phyloP scores from a whole-genome alignment of 495 filamentous ascomycete genomes.

The Pyrenula aspistea region DNA sequence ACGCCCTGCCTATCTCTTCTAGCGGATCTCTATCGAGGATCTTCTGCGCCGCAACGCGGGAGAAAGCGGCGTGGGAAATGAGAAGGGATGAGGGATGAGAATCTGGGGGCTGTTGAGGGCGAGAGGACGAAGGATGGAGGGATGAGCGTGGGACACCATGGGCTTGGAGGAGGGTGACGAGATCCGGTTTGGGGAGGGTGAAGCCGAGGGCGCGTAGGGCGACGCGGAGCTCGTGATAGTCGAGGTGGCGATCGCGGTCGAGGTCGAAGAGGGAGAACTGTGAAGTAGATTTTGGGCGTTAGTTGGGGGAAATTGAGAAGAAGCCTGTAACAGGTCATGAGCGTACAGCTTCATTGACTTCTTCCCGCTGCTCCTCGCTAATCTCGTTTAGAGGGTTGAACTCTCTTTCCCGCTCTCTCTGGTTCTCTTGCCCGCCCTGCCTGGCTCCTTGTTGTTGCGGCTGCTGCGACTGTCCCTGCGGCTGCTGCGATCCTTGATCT shows the following conservation, averaged over 20 bases:
- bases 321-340: not conserved
- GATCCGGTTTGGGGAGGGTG: conserved; percentile 73
- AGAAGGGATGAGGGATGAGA: conserved; percentile 42
- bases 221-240: conserved; percentile 97
- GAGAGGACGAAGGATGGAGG: conserved; percentile 22
- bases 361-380: conserved; percentile 78
- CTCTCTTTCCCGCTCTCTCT: conserved; percentile 23
- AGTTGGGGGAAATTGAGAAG: conserved; percentile 55
- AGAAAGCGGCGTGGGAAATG: conserved; percentile 62
- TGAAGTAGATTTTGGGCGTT: not conserved
- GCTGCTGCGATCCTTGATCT: not conserved
- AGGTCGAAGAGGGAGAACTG: conserved; percentile 96
- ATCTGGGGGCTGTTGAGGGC: conserved; percentile 6
- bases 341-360: conserved; percentile 78
- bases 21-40: conserved; percentile 73
- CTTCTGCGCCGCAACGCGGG: conserved; percentile 64
- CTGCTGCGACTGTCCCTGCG: not conserved
- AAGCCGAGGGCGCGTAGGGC: conserved; percentile 94
- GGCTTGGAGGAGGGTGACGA: conserved; percentile 59
- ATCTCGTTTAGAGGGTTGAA: conserved; percentile 39
- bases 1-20: conserved; percentile 86
- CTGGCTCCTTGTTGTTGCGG: not conserved
- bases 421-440: conserved; percentile 5
- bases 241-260: conserved; percentile 85
- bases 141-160: conserved; percentile 52